Conservation (phyloP, 441 rosid species). For the Caryocar brasiliense region DNA sequence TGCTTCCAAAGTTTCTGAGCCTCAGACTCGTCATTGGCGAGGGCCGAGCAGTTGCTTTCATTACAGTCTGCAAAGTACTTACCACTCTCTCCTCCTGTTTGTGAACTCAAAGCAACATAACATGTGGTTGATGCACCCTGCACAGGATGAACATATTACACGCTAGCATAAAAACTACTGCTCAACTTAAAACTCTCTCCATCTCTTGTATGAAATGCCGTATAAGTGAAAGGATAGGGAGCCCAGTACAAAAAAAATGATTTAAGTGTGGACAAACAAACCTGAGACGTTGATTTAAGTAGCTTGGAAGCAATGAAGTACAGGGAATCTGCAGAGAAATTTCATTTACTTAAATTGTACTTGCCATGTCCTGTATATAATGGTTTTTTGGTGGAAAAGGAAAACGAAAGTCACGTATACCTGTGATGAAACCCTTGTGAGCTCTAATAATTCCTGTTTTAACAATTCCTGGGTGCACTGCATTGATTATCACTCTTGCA, state of each 20-base stretch:
- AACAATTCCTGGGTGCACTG: conserved; percentile 89
- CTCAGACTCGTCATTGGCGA: conserved; percentile 57
- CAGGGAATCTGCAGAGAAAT: conserved; percentile 64
- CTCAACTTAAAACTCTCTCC: not conserved
- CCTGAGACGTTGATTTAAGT: conserved; percentile 70
- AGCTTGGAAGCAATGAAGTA: conserved; percentile 80
- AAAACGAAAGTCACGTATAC: conserved; percentile 20
- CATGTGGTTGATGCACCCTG: conserved; percentile 95
- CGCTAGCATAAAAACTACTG: not conserved
- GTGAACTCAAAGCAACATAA: conserved; percentile 64
- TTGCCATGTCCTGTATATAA: no score
- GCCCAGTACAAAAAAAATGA: no score
- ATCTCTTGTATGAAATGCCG: not conserved
- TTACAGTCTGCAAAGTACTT: conserved; percentile 87
- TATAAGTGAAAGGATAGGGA: not conserved
- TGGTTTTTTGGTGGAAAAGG: no score
- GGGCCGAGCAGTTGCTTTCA: conserved; percentile 47
- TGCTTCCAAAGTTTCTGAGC: conserved; percentile 58
- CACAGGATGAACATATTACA: not conserved
- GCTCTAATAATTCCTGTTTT: conserved; percentile 88
- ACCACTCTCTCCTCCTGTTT: conserved; percentile 46
- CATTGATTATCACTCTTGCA: conserved; percentile 69
- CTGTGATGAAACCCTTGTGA: conserved; percentile 70
- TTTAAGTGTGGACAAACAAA: conserved; percentile 24
- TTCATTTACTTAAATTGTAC: no score